Evolutionary conservation across 2,329 filamentous ascomycete species (phyloP), one percentile per base, ranked within the genome.

Genomic region (Fusarium graminum): DNA sequence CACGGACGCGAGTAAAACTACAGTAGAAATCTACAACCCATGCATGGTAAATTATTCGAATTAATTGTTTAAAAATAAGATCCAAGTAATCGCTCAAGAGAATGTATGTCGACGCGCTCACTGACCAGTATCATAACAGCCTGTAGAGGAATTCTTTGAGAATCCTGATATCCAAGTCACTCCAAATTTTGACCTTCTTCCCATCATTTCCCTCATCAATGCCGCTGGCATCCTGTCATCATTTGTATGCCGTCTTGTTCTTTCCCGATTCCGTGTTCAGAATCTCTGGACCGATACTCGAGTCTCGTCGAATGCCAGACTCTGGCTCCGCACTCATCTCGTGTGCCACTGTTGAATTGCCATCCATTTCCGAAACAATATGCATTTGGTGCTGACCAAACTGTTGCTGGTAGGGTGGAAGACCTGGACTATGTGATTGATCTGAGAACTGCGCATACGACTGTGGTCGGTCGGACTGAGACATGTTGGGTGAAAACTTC

Each of bases 311-410:
- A 4, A 59, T 43, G 10, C 50, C 17, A 9, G 70, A 42, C 38
- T 72, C 69, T 12, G 63, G 28, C 5, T 58, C 68, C 3, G 71
- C 65, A 7, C 62, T 50, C 59, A 73, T 60, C 46, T 73, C 71
- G 32, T 67, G 68, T 9, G 51, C 59, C n/a, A 41, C 36, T n/a
- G 41, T 46, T 9, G 56, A 50, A 38, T 57, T 61, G 10, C 53
- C 71, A 22, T 71, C 71, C 69, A 73, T 73, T 52, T 73, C 71
- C 28, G 65, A 62, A 26, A 70, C 61, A 6, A 53, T 28, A 38
- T 16, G 16, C 63, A 71, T 67, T 10, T 67, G 68, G 4, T 46
- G 47, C 26, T 46, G 52, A 7, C 16, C 28, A 11, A 69, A 59
- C 5, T 32, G 36, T 29, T 63, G 68, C 14, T 59, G 54, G 36